These are phyloP conservation scores for Hepatocystis sp. DNA, from an alignment of 169 alveolate species.

Conservation along the genomic window DNA sequence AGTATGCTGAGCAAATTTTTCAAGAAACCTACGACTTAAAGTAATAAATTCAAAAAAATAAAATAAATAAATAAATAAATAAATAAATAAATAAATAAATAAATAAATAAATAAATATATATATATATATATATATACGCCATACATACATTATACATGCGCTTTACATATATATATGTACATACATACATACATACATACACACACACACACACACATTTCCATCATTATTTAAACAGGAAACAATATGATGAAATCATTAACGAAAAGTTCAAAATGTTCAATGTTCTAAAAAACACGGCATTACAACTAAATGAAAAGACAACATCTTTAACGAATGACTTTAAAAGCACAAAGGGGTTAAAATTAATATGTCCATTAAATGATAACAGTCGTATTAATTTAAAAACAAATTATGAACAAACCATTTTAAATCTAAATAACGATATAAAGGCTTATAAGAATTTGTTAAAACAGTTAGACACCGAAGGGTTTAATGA, in stretches of 20 bases:
- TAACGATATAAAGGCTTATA: constrained; percentile 37
- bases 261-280: constrained; percentile 12
- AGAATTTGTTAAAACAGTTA: constrained; percentile 24
- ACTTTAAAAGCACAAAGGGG: constrained; percentile 33
- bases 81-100: no score
- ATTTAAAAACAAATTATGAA: constrained; percentile 30
- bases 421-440: not conserved
- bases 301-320: constrained; percentile 35
- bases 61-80: no score
- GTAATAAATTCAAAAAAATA: no score
- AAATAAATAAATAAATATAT: no score
- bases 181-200: not conserved
- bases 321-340: constrained; percentile 20
- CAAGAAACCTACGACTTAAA: constrained; percentile 38
- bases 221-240: constrained; percentile 2
- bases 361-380: constrained; percentile 33
- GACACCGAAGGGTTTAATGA: constrained; percentile 31
- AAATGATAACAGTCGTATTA: constrained; percentile 9
- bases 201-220: not conserved
- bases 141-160: no score
- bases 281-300: constrained; percentile 33
- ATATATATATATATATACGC: no score
- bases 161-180: not conserved
- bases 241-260: constrained; percentile 29
- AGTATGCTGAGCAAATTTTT: constrained; percentile 39